Percentiles rank a stretch among this genome's conserved stretches.
These are phyloP conservation scores for Auricularia cornea DNA, from an alignment of 768 basidiomycete genomes.

Conservation along the genomic window DNA sequence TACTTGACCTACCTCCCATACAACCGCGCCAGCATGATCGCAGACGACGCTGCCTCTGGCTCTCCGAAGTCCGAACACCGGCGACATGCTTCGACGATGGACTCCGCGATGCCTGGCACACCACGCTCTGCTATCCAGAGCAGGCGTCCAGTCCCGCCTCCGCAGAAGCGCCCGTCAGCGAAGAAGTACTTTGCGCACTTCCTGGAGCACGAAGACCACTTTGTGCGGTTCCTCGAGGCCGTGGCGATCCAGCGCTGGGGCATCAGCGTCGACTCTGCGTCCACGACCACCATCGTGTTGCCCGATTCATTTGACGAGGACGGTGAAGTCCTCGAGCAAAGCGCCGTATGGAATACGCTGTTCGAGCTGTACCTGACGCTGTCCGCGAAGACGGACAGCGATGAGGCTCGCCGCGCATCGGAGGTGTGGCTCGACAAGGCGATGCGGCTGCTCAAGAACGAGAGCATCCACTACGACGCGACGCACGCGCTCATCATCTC, in stretches of 20 bases:
- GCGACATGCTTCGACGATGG: constrained; percentile 12
- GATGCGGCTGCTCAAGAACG: constrained; percentile 55
- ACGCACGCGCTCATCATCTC: constrained; percentile 94
- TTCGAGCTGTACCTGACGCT: constrained; percentile 82
- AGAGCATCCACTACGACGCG: constrained; percentile 63
- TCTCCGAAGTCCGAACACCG: constrained; percentile 6
- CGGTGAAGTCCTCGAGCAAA: constrained; percentile 56
- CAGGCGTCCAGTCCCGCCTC: neutral
- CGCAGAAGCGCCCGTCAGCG: constrained; percentile 60
- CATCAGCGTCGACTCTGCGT: constrained; percentile 46
- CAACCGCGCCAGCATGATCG: constrained; percentile 39
- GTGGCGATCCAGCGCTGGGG: constrained; percentile 76
- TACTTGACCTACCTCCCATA: constrained; percentile 77
- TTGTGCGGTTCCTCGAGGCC: constrained; percentile 81
- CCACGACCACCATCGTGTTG: constrained; percentile 10
- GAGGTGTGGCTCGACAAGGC: constrained; percentile 52
- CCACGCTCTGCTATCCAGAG: neutral
- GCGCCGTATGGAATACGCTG: constrained; percentile 91
- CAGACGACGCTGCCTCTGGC: constrained; percentile 4
- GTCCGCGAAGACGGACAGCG: constrained; percentile 18
- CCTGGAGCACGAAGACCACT: constrained; percentile 77
- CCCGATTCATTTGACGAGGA: constrained; percentile 24
- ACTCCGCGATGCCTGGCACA: constrained; percentile 10
- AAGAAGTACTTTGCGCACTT: constrained; percentile 89
- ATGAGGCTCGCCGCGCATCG: constrained; percentile 14